These are phyloP conservation scores for Malassezia brasiliensis DNA, from an alignment of 1,284 basidiomycete species.

Conservation along the genomic window DNA sequence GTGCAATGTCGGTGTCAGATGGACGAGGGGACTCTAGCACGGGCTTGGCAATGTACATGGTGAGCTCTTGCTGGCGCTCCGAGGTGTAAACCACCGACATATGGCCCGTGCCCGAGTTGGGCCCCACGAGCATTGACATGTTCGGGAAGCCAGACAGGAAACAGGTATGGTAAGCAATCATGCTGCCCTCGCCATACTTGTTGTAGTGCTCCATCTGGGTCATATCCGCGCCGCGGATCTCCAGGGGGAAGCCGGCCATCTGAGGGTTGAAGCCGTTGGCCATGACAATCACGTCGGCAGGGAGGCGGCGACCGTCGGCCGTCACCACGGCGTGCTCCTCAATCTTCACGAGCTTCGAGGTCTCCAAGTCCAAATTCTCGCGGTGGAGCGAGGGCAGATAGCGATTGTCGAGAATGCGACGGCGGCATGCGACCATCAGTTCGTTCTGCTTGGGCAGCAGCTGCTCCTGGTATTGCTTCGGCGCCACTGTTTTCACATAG, in stretches of 20 bases:
- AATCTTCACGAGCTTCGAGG: slow-evolving; percentile 28
- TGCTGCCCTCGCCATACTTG: slow-evolving; percentile 33
- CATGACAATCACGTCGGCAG: slow-evolving; percentile 44
- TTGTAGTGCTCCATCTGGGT: slow-evolving; percentile 35
- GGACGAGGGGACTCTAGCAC: slow-evolving; percentile 26
- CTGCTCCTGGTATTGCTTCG: slow-evolving; percentile 36
- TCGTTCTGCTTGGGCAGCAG: slow-evolving; percentile 33
- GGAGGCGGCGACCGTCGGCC: slow-evolving; percentile 30
- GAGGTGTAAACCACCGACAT: slow-evolving; percentile 36
- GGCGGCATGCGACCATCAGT: slow-evolving; percentile 38
- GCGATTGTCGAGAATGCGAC: slow-evolving; percentile 37
- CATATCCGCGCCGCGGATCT: slow-evolving; percentile 24
- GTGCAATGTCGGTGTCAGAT: slow-evolving; percentile 19
- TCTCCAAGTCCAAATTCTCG: slow-evolving; percentile 32
- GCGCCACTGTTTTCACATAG: slow-evolving; percentile 35
- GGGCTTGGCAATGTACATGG: slow-evolving; percentile 28
- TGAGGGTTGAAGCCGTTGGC: slow-evolving; percentile 40
- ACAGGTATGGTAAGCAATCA: slow-evolving; percentile 31
- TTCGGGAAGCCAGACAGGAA: slow-evolving; percentile 42
- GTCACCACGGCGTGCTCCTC: slow-evolving; percentile 35
- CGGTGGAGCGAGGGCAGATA: slow-evolving; percentile 33
- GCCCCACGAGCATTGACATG: slow-evolving; percentile 33
- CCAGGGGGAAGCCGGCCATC: slow-evolving; percentile 33
- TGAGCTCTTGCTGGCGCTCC: slow-evolving; percentile 31
- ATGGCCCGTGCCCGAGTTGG: slow-evolving; percentile 43